Base-by-base conservation (phyloP, 1,284 basidiomycete species). In the Fomitopsis betulina region DNA sequence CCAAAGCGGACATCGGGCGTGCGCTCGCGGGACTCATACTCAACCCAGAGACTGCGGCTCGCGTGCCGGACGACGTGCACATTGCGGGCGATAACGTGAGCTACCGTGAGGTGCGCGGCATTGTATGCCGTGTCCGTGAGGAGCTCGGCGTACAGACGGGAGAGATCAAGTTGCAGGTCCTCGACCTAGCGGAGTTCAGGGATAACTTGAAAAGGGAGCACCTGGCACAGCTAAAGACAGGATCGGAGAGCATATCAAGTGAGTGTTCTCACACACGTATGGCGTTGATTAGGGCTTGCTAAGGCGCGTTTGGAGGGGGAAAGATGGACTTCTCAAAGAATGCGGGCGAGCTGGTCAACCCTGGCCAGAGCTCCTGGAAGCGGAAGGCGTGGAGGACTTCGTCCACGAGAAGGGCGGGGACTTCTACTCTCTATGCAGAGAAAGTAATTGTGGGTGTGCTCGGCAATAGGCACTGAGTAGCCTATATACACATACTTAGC, bases 301-400 rank as follows among this genome's bases (percentile, higher is more conserved):
- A n/a, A n/a, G n/a, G n/a, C n/a, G n/a, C n/a, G n/a, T n/a, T n/a
- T n/a, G n/a, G n/a, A n/a, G n/a, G n/a, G 53, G 67, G 67, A 15
- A 63, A 63, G 49, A 45, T 68, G 8, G 66, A 72, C 58, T 68
- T 62, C 35, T 65, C 68, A 8, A 37, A 56, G 32, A 71, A 71
- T 54, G 53, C 60, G 37, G 68, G 71, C 57, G 70, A 71, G 54
- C 57, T 70, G 17, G 58, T 72, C 42, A 70, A 72, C 58, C 70
- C 69, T 1, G 61, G 57, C 3, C 55, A 67, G 57, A 60, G 60
- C 35, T 33, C 63, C 10, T 71, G 70, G 70, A 69, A 68, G 58
- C 71, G 70, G 70, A 66, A 63, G 55, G 64, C 68, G 5, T 70
- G 2, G 65, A 68, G 53, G 66, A 67, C 23, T 60, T 65, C 47